These are phyloP conservation scores for Yamadazyma akitaensis DNA, from an alignment of 805 yeast species.

Conservation along the genomic window DNA sequence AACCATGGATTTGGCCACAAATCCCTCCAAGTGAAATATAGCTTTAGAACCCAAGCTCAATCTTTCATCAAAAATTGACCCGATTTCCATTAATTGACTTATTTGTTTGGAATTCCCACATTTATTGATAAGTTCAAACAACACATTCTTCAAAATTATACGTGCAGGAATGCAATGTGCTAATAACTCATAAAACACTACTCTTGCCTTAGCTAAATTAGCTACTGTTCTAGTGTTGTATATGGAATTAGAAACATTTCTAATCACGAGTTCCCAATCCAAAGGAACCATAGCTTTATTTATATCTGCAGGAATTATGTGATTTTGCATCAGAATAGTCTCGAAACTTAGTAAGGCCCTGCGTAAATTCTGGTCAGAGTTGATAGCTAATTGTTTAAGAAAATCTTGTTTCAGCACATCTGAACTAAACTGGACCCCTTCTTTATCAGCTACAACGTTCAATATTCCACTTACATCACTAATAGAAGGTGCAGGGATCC, in stretches of 20 bases:
- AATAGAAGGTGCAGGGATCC: conserved; percentile 76
- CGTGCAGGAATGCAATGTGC: conserved; percentile 94
- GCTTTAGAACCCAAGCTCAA: conserved; percentile 82
- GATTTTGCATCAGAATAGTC: conserved; percentile 72
- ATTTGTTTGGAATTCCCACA: conserved; percentile 26
- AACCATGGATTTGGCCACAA: conserved; percentile 84
- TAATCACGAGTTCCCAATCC: conserved; percentile 88
- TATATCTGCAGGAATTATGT: conserved; percentile 41
- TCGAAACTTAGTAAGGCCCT: conserved; percentile 77
- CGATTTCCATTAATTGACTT: conserved; percentile 51
- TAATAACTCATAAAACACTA: conserved; percentile 73
- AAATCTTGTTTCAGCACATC: conserved; percentile 27
- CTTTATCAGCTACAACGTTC: conserved; percentile 52
- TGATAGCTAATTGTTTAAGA: conserved; percentile 50
- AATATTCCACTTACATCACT: conserved; percentile 60
- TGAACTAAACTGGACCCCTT: conserved; percentile 45
- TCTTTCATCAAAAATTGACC: conserved; percentile 78
- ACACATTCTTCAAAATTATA: conserved; percentile 60
- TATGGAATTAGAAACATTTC: conserved; percentile 58
- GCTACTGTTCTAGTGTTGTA: conserved; percentile 62
- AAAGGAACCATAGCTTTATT: conserved; percentile 52
- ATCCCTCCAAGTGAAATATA: conserved; percentile 93
- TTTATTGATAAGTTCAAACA: conserved; percentile 42
- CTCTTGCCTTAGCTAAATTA: conserved; percentile 56
- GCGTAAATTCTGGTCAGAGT: conserved; percentile 70